A percentile compares a stretch with the other conserved stretches of the same genome.
These are phyloP conservation scores for Pythium utonaiense DNA, from an alignment of 352 stramenopile species.

Conservation along the genomic window DNA sequence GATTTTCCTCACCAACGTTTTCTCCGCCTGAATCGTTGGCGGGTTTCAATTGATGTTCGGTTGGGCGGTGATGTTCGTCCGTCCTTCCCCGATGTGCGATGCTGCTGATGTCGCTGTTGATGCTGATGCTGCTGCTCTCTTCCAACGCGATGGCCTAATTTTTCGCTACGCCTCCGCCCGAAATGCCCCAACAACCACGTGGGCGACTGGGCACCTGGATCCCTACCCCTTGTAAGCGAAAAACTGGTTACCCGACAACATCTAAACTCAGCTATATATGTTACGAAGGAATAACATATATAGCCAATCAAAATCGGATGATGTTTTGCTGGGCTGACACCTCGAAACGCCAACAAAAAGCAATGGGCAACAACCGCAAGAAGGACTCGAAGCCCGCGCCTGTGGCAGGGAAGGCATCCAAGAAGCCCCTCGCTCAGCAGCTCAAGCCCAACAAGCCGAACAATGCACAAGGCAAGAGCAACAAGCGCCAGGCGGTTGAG, in stretches of 20 bases:
- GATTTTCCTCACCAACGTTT: neutral
- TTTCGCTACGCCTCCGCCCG: neutral
- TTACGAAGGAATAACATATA: slow-evolving; percentile 11
- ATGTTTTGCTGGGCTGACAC: neutral
- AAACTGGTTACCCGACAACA: slow-evolving; percentile 17
- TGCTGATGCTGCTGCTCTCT: neutral
- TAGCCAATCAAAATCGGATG: slow-evolving; percentile 11
- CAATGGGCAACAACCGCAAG: slow-evolving; percentile 18
- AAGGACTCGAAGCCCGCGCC: slow-evolving; percentile 11
- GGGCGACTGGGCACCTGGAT: neutral
- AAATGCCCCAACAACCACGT: slow-evolving; percentile 5
- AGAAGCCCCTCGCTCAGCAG: slow-evolving; percentile 18
- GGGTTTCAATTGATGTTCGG: neutral
- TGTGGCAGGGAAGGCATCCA: slow-evolving; percentile 10
- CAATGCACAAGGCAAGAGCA: slow-evolving; percentile 2
- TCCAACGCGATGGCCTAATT: neutral
- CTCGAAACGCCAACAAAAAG: neutral
- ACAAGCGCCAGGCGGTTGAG: slow-evolving; percentile 17
- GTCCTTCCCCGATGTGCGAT: neutral
- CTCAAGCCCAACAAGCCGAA: slow-evolving; percentile 11
- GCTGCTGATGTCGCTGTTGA: neutral
- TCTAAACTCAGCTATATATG: slow-evolving; percentile 5
- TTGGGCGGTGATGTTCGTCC: neutral
- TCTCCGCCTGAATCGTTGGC: neutral
- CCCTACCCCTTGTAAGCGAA: neutral